Evolutionary conservation across 1,139 yeast genomes (phyloP), one percentile per base, ranked within the genome.

Genomic region (Protomyces macrosporus): DNA sequence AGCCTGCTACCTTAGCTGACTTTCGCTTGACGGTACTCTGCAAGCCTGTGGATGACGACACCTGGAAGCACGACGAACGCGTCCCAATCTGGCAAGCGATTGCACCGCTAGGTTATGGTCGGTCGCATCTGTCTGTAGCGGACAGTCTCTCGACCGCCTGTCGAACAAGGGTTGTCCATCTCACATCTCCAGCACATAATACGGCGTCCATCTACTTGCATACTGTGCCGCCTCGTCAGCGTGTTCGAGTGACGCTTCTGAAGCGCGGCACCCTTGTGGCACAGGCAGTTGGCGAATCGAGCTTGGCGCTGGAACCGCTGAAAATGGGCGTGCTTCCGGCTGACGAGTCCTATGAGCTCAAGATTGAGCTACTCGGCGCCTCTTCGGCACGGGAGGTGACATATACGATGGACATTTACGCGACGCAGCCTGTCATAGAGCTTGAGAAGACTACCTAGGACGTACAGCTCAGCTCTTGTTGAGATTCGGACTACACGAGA

Each of bases 1-100:
- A 58, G 9, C 53, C 65, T n/a, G 62, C 61, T 36, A 36, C 40
- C 10, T 52, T 39, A 42, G 68, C 65, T 16, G 52, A 45, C n/a
- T 67, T 67, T 54, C 14, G 42, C 16, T 33, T 67, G 59, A 54
- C 60, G 23, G 32, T 14, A 5, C 12, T 42, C 5, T 30, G n/a
- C 5, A 10, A 9, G 14, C 42, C 42, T 39, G 14, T n/a, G 12
- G 4, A 6, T 14, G 1, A 6, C 14, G 14, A n/a, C 42, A 39
- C 16, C 16, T 39, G 42, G 42, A 9, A 12, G 39, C 12, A 7
- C 12, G 2, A 12, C 12, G 12, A 36, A 12, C 39, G 9, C 12
- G 6, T 14, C 10, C 48, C 48, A n/a, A 6, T 30, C 9, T 42
- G 48, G 48, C n/a, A 23, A 3, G 48, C 16, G 6, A 23, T 42